These are phyloP conservation scores for Rhododendron williamsianum DNA, from an alignment of 148 eudicot species.

Conservation along the genomic window DNA sequence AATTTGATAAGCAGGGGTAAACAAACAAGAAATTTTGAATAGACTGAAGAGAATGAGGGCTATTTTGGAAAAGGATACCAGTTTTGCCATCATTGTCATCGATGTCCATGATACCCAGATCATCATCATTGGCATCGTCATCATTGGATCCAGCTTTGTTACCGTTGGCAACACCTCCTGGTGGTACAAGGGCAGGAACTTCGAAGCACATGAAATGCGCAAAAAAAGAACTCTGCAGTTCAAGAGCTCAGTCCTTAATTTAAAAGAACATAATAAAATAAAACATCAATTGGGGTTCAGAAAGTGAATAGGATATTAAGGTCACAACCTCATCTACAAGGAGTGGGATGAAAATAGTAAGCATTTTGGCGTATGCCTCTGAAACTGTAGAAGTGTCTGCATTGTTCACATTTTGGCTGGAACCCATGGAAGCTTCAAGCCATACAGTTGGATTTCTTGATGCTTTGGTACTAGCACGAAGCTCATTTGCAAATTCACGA, in stretches of 20 bases:
- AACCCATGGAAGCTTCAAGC: conserved; percentile 74
- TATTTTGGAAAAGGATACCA: conserved; percentile 23
- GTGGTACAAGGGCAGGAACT: conserved; percentile 80
- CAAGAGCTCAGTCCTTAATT: conserved; percentile 16
- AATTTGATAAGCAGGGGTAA: background rate
- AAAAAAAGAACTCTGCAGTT: conserved; percentile 87
- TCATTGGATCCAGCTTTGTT: conserved; percentile 41
- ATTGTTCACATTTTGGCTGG: conserved; percentile 60
- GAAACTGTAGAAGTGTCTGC: conserved; percentile 91
- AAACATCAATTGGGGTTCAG: background rate
- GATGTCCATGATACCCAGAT: conserved; percentile 83
- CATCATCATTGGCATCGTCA: conserved; percentile 62
- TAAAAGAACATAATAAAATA: background rate
- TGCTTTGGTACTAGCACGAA: conserved; percentile 89
- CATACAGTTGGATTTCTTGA: conserved; percentile 77
- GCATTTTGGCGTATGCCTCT: conserved; percentile 89
- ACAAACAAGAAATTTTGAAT: background rate
- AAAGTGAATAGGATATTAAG: conserved; percentile 2
- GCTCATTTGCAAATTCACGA: conserved; percentile 95
- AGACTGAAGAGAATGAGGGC: background rate
- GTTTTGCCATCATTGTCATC: conserved; percentile 69
- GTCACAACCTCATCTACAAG: conserved; percentile 82
- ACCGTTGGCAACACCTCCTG: conserved; percentile 52
- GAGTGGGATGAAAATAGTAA: conserved; percentile 84
- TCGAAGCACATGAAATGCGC: conserved; percentile 98